Evolutionary conservation across 768 basidiomycete genomes (phyloP).

Genomic region (Agaricus subrufescens): DNA sequence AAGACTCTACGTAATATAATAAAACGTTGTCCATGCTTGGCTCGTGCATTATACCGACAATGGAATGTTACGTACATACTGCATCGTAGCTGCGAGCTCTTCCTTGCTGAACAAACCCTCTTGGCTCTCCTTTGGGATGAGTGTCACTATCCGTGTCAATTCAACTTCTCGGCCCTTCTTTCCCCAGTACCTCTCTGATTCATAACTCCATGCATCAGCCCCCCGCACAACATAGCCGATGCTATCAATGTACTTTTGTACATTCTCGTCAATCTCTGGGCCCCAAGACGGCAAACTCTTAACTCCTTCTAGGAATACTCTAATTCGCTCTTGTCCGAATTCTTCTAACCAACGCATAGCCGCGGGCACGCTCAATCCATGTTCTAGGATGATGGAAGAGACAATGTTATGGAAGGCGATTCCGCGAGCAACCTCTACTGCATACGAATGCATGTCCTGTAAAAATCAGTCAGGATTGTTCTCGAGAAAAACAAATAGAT

Average conservation of each 20-base stretch:
- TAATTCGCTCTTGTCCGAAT: constrained; percentile 4
- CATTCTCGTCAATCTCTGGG: constrained; percentile 10
- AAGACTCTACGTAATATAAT: no score
- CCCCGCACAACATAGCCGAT: constrained; percentile 12
- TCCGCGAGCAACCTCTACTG: constrained; percentile 14
- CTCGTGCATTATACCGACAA: no score
- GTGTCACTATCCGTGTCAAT: constrained; percentile 16
- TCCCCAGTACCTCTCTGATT: constrained; percentile 13
- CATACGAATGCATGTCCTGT: constrained; percentile 20
- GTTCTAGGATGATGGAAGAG: constrained; percentile 15
- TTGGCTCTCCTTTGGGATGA: constrained; percentile 11
- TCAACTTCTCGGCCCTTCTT: constrained; percentile 15
- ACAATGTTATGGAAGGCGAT: constrained; percentile 18
- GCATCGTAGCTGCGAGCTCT: background rate
- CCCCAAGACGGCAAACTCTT: constrained; percentile 13
- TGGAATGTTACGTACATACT: no score
- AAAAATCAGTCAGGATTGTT: background rate
- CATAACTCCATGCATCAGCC: constrained; percentile 11
- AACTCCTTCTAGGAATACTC: constrained; percentile 7
- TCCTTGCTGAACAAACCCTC: constrained; percentile 4
- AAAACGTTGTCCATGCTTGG: no score
- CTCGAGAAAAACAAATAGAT: background rate
- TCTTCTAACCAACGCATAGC: constrained; percentile 15
- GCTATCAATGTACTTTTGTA: constrained; percentile 13
- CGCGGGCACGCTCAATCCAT: constrained; percentile 11